Percentiles rank a stretch among this genome's conserved stretches.
phyloP scores from a whole-genome alignment of 2,329 filamentous ascomycete genomes.

The Alternaria brassicae region DNA sequence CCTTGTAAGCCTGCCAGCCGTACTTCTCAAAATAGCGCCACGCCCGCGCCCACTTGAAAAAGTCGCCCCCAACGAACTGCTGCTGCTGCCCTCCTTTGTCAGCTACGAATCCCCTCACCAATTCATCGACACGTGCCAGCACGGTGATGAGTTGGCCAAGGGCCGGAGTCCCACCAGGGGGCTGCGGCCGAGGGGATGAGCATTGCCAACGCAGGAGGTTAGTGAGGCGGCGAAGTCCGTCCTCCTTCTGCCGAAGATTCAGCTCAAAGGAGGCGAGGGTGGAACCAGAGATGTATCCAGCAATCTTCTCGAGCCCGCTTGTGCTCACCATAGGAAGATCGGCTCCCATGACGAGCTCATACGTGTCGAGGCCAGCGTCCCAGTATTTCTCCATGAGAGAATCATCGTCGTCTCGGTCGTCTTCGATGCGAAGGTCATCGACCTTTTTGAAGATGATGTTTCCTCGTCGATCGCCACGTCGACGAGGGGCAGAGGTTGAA shows the following conservation, averaged over 20 bases:
- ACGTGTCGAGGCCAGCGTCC: not conserved
- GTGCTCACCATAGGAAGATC: not conserved
- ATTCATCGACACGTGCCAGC: not conserved
- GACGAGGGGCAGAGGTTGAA: not conserved
- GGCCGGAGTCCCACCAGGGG: constrained; percentile 4
- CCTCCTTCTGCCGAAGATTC: not conserved
- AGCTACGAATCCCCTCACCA: constrained; percentile 5
- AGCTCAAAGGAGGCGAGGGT: constrained; percentile 1
- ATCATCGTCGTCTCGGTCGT: not conserved
- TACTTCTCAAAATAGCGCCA: not conserved
- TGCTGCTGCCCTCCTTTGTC: not conserved
- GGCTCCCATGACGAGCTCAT: not conserved
- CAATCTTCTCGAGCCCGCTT: not conserved
- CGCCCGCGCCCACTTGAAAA: not conserved
- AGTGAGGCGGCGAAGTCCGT: not conserved
- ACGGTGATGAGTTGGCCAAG: not conserved
- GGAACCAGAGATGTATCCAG: constrained; percentile 2
- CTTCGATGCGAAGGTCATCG: not conserved
- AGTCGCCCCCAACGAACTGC: not conserved
- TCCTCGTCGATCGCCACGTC: not conserved
- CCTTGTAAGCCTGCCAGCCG: not conserved
- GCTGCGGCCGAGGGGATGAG: not conserved
- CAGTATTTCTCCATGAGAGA: not conserved
- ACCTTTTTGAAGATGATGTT: not conserved
- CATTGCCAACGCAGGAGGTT: constrained; percentile 8